Percentiles rank a stretch among this genome's conserved stretches.
These are phyloP conservation scores for Ramaria sp. DNA, from an alignment of 768 basidiomycete genomes.

Conservation along the genomic window DNA sequence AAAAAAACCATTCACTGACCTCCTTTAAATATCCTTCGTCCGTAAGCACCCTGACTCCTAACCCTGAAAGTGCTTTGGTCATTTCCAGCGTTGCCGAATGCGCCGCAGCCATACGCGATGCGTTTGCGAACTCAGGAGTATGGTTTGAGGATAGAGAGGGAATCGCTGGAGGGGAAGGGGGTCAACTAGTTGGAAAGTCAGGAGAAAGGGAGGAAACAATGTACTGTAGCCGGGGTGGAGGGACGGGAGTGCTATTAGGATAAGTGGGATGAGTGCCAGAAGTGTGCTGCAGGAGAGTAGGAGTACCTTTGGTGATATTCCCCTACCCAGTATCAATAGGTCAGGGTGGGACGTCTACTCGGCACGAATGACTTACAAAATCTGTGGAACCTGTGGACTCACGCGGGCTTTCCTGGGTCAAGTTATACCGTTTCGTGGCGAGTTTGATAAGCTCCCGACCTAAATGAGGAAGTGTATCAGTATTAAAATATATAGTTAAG, in stretches of 20 bases:
- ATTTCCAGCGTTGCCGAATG: constrained; percentile 60
- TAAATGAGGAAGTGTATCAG: background rate
- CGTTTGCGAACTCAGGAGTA: constrained; percentile 55
- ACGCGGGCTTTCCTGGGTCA: constrained; percentile 21
- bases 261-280: background rate
- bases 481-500: too few species aligned
- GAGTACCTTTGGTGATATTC: constrained; percentile 62
- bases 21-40: constrained; percentile 53
- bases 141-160: constrained; percentile 65
- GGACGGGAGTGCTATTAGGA: constrained; percentile 40
- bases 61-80: constrained; percentile 60
- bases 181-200: background rate
- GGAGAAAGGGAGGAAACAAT: constrained; percentile 1
- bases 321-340: constrained; percentile 31
- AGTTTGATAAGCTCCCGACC: constrained; percentile 35
- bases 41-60: constrained; percentile 56
- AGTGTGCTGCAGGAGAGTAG: too few species aligned
- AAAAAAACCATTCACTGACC: constrained; percentile 25
- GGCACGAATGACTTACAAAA: constrained; percentile 43
- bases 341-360: background rate
- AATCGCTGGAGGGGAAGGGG: constrained; percentile 39
- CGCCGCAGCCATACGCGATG: constrained; percentile 48
- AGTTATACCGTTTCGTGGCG: constrained; percentile 33
- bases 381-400: constrained; percentile 62
- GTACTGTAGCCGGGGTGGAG: constrained; percentile 67